Evolutionary conservation across 208 protist genomes (phyloP).

Genomic region (Trypanosomatidae sp.): DNA sequence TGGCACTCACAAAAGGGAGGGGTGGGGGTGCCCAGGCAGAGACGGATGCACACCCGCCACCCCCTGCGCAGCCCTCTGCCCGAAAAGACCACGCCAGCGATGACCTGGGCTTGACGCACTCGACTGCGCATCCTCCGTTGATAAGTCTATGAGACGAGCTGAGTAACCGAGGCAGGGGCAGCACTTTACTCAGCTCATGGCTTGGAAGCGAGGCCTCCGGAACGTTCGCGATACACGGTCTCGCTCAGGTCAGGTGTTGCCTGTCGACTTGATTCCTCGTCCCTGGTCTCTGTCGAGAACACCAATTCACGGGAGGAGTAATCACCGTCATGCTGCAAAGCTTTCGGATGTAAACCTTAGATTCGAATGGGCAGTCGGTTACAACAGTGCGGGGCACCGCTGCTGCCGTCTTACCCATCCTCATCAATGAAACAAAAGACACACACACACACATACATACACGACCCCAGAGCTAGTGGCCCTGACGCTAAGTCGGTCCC

Average conservation of each 20-base stretch:
- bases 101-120: not conserved
- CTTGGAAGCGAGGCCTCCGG: not conserved
- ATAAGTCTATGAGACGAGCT: not conserved
- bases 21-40: not conserved
- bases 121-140: not conserved
- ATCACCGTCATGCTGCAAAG: not conserved
- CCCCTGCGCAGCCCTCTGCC: too few species aligned
- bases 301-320: not conserved
- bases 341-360: constrained; percentile 9
- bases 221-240: not conserved
- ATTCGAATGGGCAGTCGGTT: not conserved
- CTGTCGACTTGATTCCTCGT: not conserved
- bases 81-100: not conserved
- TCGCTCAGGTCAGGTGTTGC: not conserved
- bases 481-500: not conserved
- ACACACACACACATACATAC: not conserved
- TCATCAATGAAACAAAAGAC: not conserved
- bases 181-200: not conserved
- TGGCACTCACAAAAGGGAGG: not conserved
- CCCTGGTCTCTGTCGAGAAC: not conserved
- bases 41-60: not conserved
- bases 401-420: not conserved
- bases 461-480: not conserved
- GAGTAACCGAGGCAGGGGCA: not conserved
- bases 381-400: constrained; percentile 3